Percentiles rank a stretch among this genome's conserved stretches.
Evolutionary conservation across 2,329 filamentous ascomycete species (phyloP).

Genomic region (Acrocalymma vagum): DNA sequence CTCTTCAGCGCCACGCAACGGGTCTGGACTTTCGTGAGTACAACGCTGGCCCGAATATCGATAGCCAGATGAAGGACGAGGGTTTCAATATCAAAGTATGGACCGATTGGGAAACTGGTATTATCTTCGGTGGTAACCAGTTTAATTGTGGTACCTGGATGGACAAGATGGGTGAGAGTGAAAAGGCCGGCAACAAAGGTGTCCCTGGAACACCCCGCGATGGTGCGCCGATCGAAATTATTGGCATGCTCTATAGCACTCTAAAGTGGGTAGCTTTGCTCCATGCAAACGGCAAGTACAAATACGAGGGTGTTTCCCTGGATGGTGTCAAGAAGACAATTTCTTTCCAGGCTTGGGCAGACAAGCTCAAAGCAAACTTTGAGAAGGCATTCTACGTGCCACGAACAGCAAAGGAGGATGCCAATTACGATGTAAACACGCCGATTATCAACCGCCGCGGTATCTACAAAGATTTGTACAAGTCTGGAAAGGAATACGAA

Average conservation of each 20-base stretch:
- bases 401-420: constrained; percentile 71
- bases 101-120: constrained; percentile 89
- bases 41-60: constrained; percentile 87
- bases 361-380: constrained; percentile 82
- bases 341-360: constrained; percentile 80
- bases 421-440: constrained; percentile 80
- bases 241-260: constrained; percentile 89
- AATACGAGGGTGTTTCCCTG: constrained; percentile 76
- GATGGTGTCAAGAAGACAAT: constrained; percentile 66
- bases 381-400: constrained; percentile 94
- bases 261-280: constrained; percentile 80
- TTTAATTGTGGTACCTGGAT: constrained; percentile 98
- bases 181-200: constrained; percentile 89
- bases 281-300: constrained; percentile 73
- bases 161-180: constrained; percentile 99
- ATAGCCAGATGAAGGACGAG: constrained; percentile 90
- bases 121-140: constrained; percentile 94
- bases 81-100: constrained; percentile 93
- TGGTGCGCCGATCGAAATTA: constrained; percentile 94
- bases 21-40: constrained; percentile 94
- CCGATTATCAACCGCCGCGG: constrained; percentile 85
- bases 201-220: constrained; percentile 96
- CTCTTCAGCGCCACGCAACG: constrained; percentile 87
- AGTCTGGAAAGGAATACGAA: constrained; percentile 92
- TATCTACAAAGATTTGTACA: constrained; percentile 98